Evolutionary conservation across 2,329 filamentous ascomycete species (phyloP).

Genomic region (Hypoxylon sp.): DNA sequence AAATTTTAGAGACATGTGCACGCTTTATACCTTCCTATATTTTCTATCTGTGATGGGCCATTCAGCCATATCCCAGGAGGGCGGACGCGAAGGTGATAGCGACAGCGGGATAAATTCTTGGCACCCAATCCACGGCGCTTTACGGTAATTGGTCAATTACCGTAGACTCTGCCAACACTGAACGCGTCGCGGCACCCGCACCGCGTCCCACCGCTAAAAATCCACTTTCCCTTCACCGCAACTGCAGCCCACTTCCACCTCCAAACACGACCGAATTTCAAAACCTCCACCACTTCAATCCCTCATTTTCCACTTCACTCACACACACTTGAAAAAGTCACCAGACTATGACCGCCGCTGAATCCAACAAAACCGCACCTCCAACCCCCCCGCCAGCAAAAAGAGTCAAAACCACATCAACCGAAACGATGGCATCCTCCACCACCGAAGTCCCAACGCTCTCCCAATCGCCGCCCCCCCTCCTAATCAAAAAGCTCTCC

Average conservation of each 20-base stretch:
- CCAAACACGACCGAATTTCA: conserved; percentile 3
- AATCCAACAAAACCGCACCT: conserved; percentile 63
- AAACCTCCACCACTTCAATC: conserved; percentile 1
- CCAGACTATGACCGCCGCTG: conserved; percentile 55
- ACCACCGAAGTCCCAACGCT: conserved; percentile 53
- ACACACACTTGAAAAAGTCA: conserved; percentile 5
- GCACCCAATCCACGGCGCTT: conserved; percentile 14
- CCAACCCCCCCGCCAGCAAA: conserved; percentile 84
- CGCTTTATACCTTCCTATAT: not conserved
- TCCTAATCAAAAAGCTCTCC: conserved; percentile 91
- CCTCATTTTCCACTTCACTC: conserved; percentile 12
- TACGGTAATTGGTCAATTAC: conserved; percentile 48
- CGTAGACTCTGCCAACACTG: conserved; percentile 8
- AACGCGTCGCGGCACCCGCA: conserved; percentile 45
- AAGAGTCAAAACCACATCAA: conserved; percentile 76
- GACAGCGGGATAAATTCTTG: conserved; percentile 15
- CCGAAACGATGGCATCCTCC: conserved; percentile 55
- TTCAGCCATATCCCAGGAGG: conserved; percentile 16
- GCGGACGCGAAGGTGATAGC: conserved; percentile 13
- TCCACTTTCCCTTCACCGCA: conserved; percentile 43
- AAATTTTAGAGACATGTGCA: not conserved
- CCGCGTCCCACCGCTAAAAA: conserved; percentile 35
- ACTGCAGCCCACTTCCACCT: conserved; percentile 21
- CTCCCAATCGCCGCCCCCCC: conserved; percentile 68
- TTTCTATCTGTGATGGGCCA: conserved; percentile 2